Base-by-base conservation (phyloP, 2,329 filamentous ascomycete species). In the Lizonia empirigonia region DNA sequence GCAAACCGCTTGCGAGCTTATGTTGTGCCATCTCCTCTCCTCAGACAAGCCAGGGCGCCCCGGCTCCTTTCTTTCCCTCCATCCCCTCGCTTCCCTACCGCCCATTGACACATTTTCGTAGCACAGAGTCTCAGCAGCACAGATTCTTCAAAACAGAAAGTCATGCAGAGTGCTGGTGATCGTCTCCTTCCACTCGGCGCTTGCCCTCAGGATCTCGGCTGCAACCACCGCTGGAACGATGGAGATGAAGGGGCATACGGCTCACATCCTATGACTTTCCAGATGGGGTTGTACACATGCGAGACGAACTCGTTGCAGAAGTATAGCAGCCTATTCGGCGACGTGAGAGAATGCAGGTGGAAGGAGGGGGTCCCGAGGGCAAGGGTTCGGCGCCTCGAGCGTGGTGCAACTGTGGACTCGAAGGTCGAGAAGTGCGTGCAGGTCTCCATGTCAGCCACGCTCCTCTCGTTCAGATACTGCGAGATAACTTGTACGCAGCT, bases 391-490 rank as follows among this genome's bases (percentile, higher is more conserved):
- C 36, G 38, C 12, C 38, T 22, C 23, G 8, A 6, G 7, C 7
- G 35, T 27, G 19, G 58, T 55, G 45, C 36, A 34, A 60, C 45
- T 2, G 30, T 37, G 29, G 40, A 26, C 44, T 44, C 30, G 36
- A 47, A 37, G 7, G 37, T 41, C 22, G 26, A 30, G 44, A 41
- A 33, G 38, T 50, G 27, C 19, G 41, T 50, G 50, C 52, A 60
- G 39, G 30, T 27, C 13, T 12, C 18, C 41, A 37, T 36, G 36
- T 4, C 24, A 20, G 36, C 24, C 24, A 39, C 23, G 44, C 42
- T 39, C 38, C 3, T 57, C 32, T 42, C 38, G 32, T 26, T 44
- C 26, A 55, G 50, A 59, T 62, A 37, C 52, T 46, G 58, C 47
- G 53, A 16, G 42, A 34, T 20, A 34, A 40, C 54, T 49, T 44